A percentile compares a stretch with the other conserved stretches of the same genome.
These are phyloP conservation scores for Mortierella sp. DNA, from an alignment of 371 early-diverging fungal species.

Conservation along the genomic window DNA sequence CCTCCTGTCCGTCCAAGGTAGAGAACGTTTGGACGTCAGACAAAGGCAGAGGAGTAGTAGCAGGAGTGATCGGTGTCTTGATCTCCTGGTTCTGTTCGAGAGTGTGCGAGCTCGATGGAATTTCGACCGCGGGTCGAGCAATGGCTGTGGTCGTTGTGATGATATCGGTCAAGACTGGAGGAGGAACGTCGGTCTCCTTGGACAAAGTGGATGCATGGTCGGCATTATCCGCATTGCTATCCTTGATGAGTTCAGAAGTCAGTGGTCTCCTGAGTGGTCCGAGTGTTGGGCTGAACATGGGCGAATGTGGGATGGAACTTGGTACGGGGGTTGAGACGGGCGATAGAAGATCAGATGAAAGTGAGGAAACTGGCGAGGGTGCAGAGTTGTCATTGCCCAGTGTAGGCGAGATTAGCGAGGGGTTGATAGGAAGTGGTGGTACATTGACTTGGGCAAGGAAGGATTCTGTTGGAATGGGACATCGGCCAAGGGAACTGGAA, in stretches of 20 bases:
- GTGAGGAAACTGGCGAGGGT: not conserved
- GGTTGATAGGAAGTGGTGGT: slow-evolving; percentile 23
- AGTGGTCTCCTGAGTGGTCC: slow-evolving; percentile 35
- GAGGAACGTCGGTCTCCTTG: not conserved
- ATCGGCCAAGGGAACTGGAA: slow-evolving; percentile 44
- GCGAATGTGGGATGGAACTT: not conserved
- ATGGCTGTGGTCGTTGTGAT: not conserved
- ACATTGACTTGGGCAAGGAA: slow-evolving; percentile 21
- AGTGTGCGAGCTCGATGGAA: slow-evolving; percentile 3
- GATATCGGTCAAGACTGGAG: not conserved
- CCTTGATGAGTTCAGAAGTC: too few species aligned
- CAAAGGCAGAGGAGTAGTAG: not conserved
- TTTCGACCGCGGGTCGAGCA: slow-evolving; percentile 20
- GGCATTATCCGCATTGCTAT: not conserved
- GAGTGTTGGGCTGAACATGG: slow-evolving; percentile 33
- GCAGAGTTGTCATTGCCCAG: not conserved
- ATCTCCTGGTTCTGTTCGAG: not conserved
- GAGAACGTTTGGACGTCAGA: not conserved
- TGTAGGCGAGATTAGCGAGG: slow-evolving; percentile 1
- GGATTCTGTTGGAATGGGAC: slow-evolving; percentile 20
- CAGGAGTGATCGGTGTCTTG: not conserved
- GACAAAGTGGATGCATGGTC: not conserved
- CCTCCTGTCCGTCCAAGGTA: not conserved
- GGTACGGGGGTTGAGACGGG: not conserved
- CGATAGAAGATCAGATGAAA: not conserved